Conservation (phyloP, 495 filamentous ascomycete species). For the Penicillium ochrochloron region DNA sequence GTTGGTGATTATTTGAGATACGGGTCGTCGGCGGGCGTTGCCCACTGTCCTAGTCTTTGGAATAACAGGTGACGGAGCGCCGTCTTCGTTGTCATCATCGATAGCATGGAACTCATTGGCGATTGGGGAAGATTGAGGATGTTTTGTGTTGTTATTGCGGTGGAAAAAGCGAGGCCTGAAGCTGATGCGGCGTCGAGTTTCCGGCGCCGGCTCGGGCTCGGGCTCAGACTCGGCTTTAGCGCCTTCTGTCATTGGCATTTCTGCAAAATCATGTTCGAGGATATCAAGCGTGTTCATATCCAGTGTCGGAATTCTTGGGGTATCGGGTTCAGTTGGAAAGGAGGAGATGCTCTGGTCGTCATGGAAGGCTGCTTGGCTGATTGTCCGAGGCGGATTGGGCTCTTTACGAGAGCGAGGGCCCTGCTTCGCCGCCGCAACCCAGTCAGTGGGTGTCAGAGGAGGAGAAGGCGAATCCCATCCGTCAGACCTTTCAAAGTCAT, state of each 20-base stretch:
- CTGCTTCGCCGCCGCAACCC: constrained; percentile 48
- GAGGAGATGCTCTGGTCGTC: constrained; percentile 41
- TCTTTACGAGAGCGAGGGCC: constrained; percentile 30
- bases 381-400: constrained; percentile 20
- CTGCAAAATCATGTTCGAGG: constrained; percentile 21
- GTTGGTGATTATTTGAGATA: constrained; percentile 29
- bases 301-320: constrained; percentile 40
- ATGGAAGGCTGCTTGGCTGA: constrained; percentile 25
- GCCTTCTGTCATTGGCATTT: constrained; percentile 16
- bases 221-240: constrained; percentile 19
- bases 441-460: constrained; percentile 48
- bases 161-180: constrained; percentile 44
- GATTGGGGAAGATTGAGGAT: constrained; percentile 35
- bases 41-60: constrained; percentile 35
- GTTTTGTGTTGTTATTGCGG: constrained; percentile 34
- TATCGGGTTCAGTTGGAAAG: constrained; percentile 29
- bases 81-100: constrained; percentile 35
- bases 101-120: constrained; percentile 18
- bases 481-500: constrained; percentile 1
- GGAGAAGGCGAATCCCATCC: constrained; percentile 28
- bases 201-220: constrained; percentile 28
- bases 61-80: constrained; percentile 44
- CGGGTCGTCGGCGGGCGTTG: constrained; percentile 19
- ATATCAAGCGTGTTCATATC: constrained; percentile 33
- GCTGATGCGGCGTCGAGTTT: constrained; percentile 38